Base-by-base conservation (phyloP, 2,329 filamentous ascomycete genomes). In the Spiromastix sp. region DNA sequence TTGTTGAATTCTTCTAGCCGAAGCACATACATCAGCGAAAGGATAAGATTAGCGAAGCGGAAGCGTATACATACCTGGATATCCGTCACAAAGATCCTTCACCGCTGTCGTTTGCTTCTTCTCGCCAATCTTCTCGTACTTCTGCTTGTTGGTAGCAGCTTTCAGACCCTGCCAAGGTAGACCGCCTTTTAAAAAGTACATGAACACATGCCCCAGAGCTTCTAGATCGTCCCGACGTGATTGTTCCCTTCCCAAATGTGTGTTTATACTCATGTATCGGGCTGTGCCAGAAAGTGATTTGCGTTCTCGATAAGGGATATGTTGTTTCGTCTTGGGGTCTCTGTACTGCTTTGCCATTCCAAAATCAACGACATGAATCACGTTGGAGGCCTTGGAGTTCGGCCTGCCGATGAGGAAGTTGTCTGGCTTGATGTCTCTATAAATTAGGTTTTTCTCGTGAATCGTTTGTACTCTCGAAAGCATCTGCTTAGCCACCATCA, bases 401-500 rank as follows among this genome's bases (percentile, higher is more conserved):
- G 86, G 86, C 32, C 89, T 79, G 36, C 91, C 91, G 51, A 96
- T 95, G 44, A 98, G 74, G 67, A 98, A 96, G 70, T 98, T 98
- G 69, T 98, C 91, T 38, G 91, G 91, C 64, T 98, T 98, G 71
- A 98, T 96, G 57, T 98, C 91, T 49, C 91, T 81, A 66, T 98
- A 96, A 60, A 98, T 96, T 43, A 96, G 73, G 63, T 96, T 96
- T 75, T 95, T 95, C 66, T 96, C 91, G 70, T 98, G 89, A 48
- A 98, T 96, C 7, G 77, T 81, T 62, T 81, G 89, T 17, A 98
- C 89, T 45, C 89, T 79, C 21, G 87, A 95, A 34, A 95, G 74
- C 91, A 96, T 96, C 62, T 98, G 89, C 68, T 96, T 96, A 29
- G 91, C 89, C 38, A 96, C 87, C 91, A 96, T 95, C 43, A 96